Evolutionary conservation across 306 rosid species (phyloP).

Genomic region (Malus asiatica): DNA sequence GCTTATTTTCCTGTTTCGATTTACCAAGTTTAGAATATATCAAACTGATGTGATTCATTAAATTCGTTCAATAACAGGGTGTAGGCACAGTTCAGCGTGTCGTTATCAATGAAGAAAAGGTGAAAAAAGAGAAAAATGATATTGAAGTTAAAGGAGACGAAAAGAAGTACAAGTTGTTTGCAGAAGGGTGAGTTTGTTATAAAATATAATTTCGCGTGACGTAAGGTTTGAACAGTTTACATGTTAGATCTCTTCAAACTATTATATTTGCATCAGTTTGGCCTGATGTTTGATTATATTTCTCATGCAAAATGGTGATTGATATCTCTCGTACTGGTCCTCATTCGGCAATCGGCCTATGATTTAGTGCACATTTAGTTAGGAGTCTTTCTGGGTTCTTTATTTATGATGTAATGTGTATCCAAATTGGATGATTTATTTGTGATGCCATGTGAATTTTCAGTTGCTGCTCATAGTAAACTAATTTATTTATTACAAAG

Average conservation of each 20-base stretch:
- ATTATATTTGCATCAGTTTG: not conserved
- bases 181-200: slow-evolving; percentile 77
- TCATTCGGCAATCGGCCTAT: not conserved
- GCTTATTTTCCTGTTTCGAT: not conserved
- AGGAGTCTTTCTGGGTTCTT: not conserved
- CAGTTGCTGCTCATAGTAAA: not conserved
- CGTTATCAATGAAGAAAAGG: slow-evolving; percentile 49
- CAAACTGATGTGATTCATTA: not conserved
- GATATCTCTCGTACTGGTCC: not conserved
- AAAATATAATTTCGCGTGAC: not conserved
- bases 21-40: not conserved
- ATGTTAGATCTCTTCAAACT: not conserved
- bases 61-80: slow-evolving; percentile 52
- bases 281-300: not conserved
- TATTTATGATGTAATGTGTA: not conserved
- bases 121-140: slow-evolving; percentile 24
- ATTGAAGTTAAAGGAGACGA: slow-evolving; percentile 20
- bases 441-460: not conserved
- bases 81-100: slow-evolving; percentile 68
- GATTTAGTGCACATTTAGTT: not conserved
- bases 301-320: not conserved
- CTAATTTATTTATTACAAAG: not conserved
- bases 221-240: not conserved
- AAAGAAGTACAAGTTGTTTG: slow-evolving; percentile 53
- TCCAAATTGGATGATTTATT: too few species aligned